These are phyloP conservation scores for Sonneratia alba DNA, from an alignment of 345 rosid genomes.

Conservation along the genomic window DNA sequence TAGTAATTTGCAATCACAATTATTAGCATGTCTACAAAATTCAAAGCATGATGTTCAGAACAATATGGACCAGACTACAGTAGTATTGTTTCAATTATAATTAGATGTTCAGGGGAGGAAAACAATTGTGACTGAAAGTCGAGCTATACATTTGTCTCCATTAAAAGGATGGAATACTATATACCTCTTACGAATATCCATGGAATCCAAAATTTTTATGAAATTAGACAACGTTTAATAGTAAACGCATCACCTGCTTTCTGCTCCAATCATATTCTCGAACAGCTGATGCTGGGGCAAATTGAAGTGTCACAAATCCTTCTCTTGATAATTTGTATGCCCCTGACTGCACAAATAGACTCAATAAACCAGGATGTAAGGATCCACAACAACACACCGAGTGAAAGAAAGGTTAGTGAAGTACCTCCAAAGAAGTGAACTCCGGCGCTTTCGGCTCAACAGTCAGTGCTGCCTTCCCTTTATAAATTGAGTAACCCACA, in stretches of 20 bases:
- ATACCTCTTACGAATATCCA: background rate
- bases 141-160: background rate
- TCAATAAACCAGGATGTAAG: background rate
- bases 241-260: constrained; percentile 51
- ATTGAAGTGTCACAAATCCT: constrained; percentile 63
- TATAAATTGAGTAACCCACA: constrained; percentile 80
- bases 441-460: constrained; percentile 79
- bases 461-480: constrained; percentile 91
- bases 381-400: background rate
- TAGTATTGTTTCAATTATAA: background rate
- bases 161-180: background rate
- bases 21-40: background rate
- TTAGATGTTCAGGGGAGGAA: background rate
- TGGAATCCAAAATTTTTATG: background rate
- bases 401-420: background rate
- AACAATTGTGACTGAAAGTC: background rate
- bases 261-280: constrained; percentile 83
- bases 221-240: background rate
- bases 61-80: background rate
- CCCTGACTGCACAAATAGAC: constrained; percentile 53
- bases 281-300: constrained; percentile 73
- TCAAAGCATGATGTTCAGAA: background rate
- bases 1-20: constrained; percentile 17
- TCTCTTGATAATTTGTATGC: constrained; percentile 63
- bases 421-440: constrained; percentile 61